Evolutionary conservation across 2,329 filamentous ascomycete species (phyloP).

Genomic region (Coleophoma eucalyptorum): DNA sequence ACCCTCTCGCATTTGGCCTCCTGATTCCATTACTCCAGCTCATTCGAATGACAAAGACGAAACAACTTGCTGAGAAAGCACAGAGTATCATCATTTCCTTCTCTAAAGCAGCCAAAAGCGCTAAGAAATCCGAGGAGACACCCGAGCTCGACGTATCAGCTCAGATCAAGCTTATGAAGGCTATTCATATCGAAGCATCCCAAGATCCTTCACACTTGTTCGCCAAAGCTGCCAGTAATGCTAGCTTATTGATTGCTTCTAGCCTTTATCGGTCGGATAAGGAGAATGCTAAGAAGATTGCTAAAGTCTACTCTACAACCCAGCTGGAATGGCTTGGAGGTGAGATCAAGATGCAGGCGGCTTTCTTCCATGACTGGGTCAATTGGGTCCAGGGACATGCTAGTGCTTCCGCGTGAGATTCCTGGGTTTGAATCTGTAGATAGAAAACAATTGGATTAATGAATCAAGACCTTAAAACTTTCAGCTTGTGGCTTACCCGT

Average conservation of each 20-base stretch:
- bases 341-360: slow-evolving; percentile 55
- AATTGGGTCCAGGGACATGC: slow-evolving; percentile 63
- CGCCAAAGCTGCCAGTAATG: slow-evolving; percentile 69
- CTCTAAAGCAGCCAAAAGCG: slow-evolving; percentile 61
- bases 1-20: slow-evolving; percentile 62
- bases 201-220: slow-evolving; percentile 65
- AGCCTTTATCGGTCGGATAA: slow-evolving; percentile 53
- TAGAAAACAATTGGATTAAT: too few species aligned
- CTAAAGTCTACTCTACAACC: slow-evolving; percentile 61
- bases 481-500: too few species aligned
- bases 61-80: slow-evolving; percentile 71
- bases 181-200: slow-evolving; percentile 65
- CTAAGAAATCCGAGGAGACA: slow-evolving; percentile 37
- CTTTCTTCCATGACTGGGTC: slow-evolving; percentile 69
- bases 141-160: slow-evolving; percentile 34
- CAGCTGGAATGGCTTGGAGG: slow-evolving; percentile 56
- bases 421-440: not conserved
- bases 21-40: slow-evolving; percentile 75
- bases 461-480: too few species aligned
- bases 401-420: not conserved
- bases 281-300: slow-evolving; percentile 48
- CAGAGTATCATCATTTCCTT: slow-evolving; percentile 69
- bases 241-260: slow-evolving; percentile 64
- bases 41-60: slow-evolving; percentile 71
- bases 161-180: slow-evolving; percentile 48